These are phyloP conservation scores for Fusarium domesticum DNA, from an alignment of 2,329 filamentous ascomycete genomes.

Conservation along the genomic window DNA sequence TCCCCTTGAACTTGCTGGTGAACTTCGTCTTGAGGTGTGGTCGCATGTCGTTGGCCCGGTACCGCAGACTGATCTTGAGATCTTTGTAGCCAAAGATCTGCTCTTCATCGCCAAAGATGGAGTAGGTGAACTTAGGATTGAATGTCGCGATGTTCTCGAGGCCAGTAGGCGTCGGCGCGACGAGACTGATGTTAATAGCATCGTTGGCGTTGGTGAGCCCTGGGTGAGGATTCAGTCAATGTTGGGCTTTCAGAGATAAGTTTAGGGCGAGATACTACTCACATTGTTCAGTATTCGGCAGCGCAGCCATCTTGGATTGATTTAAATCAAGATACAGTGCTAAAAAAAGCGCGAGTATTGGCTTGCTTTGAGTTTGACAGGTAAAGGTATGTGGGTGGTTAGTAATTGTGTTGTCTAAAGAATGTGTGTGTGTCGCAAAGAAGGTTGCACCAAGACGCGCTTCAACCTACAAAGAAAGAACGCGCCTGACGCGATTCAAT, in stretches of 20 bases:
- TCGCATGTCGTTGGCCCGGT: constrained; percentile 68
- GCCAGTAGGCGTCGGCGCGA: constrained; percentile 47
- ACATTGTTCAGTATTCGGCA: constrained; percentile 36
- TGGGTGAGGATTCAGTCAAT: constrained; percentile 30
- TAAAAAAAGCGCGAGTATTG: constrained; percentile 5
- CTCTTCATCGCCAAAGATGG: constrained; percentile 92
- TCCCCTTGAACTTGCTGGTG: constrained; percentile 64
- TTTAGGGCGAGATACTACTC: constrained; percentile 14
- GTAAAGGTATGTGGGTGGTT: not conserved
- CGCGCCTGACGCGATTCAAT: constrained; percentile 20
- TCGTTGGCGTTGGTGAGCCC: constrained; percentile 62
- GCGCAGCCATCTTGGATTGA: constrained; percentile 27
- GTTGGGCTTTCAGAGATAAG: not conserved
- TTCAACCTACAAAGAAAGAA: constrained; percentile 3
- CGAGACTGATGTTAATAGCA: constrained; percentile 59
- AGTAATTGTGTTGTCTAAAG: not conserved
- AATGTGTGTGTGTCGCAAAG: not conserved
- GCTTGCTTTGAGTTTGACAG: not conserved
- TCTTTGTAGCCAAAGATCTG: constrained; percentile 86
- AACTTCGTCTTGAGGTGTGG: constrained; percentile 72
- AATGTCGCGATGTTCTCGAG: constrained; percentile 65
- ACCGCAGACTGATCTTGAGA: constrained; percentile 70
- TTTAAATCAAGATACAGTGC: not conserved
- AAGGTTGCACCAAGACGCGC: constrained; percentile 12
- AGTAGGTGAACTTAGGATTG: constrained; percentile 82